A percentile compares a stretch with the other conserved stretches of the same genome.
Conservation (phyloP, 2,329 filamentous ascomycete species). For the Fusarium sp. region DNA sequence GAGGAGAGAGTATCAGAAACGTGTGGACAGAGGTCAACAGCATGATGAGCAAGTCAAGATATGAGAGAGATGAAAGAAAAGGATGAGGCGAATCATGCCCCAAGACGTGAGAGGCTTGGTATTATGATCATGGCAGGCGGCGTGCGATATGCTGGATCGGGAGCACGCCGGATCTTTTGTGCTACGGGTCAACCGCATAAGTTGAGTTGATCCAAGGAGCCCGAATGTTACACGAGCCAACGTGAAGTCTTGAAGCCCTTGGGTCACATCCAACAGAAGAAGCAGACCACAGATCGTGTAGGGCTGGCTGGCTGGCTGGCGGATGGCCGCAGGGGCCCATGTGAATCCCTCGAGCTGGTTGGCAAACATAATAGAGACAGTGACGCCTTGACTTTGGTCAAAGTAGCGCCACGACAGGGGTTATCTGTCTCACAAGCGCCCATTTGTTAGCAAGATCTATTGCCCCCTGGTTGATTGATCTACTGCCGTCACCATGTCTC, state of each 20-base stretch:
- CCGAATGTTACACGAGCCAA: conserved; percentile 22
- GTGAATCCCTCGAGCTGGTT: conserved; percentile 11
- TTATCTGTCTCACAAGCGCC: conserved; percentile 22
- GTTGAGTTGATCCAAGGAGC: conserved; percentile 4
- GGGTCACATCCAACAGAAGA: not conserved
- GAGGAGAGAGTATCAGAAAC: not conserved
- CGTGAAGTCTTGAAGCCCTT: not conserved
- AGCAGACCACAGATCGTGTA: conserved; percentile 9
- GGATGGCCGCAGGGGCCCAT: conserved; percentile 9
- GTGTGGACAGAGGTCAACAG: not conserved
- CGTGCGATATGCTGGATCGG: conserved; percentile 38
- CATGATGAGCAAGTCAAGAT: not conserved
- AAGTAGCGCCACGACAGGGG: conserved; percentile 24
- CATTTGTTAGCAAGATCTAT: conserved; percentile 18
- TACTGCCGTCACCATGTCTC: conserved; percentile 23
- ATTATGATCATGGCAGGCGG: conserved; percentile 22
- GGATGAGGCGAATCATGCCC: conserved; percentile 9
- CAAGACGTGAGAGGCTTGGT: conserved; percentile 14
- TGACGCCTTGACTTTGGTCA: conserved; percentile 9
- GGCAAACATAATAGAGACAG: conserved; percentile 6
- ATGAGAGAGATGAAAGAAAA: conserved; percentile 7
- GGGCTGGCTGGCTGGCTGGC: conserved; percentile 20
- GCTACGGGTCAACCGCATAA: conserved; percentile 16
- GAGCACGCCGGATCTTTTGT: conserved; percentile 38
- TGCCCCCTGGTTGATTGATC: conserved; percentile 27